A percentile compares a stretch with the other conserved stretches of the same genome.
Conservation (phyloP, 495 filamentous ascomycete genomes). For the Tetracladium setigerum region DNA sequence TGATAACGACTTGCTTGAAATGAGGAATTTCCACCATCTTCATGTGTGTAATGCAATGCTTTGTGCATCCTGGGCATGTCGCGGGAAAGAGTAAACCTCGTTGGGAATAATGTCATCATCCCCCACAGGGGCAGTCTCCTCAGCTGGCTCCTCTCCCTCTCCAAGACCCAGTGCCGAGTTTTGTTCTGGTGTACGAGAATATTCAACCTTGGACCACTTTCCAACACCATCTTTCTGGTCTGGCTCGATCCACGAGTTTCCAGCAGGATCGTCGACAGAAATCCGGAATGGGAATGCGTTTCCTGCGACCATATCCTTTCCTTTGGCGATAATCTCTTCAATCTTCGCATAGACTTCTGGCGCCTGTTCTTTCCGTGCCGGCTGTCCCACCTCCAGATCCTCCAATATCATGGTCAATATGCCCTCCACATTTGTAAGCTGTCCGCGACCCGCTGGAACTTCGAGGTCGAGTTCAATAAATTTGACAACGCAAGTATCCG, state of each 20-base stretch:
- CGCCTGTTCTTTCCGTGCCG: slow-evolving; percentile 58
- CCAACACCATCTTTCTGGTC: slow-evolving; percentile 62
- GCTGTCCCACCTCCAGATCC: slow-evolving; percentile 69
- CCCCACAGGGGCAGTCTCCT: slow-evolving; percentile 25
- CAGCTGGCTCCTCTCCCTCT: slow-evolving; percentile 23
- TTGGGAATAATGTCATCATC: slow-evolving; percentile 79
- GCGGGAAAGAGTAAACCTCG: slow-evolving; percentile 87
- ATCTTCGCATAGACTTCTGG: slow-evolving; percentile 74
- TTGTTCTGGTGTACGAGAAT: slow-evolving; percentile 71
- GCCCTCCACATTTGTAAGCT: slow-evolving; percentile 88
- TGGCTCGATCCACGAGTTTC: slow-evolving; percentile 97
- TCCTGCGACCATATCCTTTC: slow-evolving; percentile 65
- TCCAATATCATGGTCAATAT: slow-evolving; percentile 67
- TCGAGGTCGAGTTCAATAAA: slow-evolving; percentile 85
- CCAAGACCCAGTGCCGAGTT: slow-evolving; percentile 62
- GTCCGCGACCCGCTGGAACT: slow-evolving; percentile 79
- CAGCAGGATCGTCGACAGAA: slow-evolving; percentile 79
- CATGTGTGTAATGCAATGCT: slow-evolving; percentile 77
- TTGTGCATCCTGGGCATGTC: slow-evolving; percentile 82
- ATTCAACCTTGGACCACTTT: slow-evolving; percentile 79
- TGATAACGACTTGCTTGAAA: slow-evolving; percentile 92
- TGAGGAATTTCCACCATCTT: slow-evolving; percentile 94
- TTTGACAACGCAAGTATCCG: slow-evolving; percentile 72
- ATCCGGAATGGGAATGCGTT: slow-evolving; percentile 81
- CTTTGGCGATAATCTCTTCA: slow-evolving; percentile 58